Evolutionary conservation across 495 filamentous ascomycete genomes (phyloP), one percentile per base, ranked within the genome.

Genomic region (Xylaria palmicola): DNA sequence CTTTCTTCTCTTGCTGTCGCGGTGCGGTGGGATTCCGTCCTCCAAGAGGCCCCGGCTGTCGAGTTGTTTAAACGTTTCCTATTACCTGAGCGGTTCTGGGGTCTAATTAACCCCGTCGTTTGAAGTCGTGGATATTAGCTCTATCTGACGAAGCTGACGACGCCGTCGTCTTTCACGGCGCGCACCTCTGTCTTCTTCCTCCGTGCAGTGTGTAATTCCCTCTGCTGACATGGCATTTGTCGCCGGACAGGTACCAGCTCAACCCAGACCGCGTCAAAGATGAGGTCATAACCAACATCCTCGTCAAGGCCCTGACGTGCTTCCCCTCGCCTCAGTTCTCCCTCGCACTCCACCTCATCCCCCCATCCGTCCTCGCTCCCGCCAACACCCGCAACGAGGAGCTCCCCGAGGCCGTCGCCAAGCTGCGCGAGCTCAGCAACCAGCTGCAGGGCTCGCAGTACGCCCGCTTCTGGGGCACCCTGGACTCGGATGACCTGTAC

Each of bases 211-310:
- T 7, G 37, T 12, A 15, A 9, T 0, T 30, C 19, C 7, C 34
- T 47, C 37, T 32, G 4, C 64, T 62, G 26, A 60, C 62, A 64
- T 65, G 55, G 27, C 17, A n/a, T 48, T 51, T 29, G 36, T 57
- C 15, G 26, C 24, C 41, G 43, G 12, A 12, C 68, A 98, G 95
- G 60, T 99, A 98, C 86, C 95, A 99, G 81, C 97, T 99, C 84
- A 99, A 99, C 85, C 93, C 94, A 20, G 92, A 97, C 84, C 92
- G 97, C 66, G 86, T 92, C 76, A 92, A 92, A 75, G 88, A 96
- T 68, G 95, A 99, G 78, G 91, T 90, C 68, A 91, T 92, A 72
- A 97, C 95, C 82, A 97, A 97, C 83, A 88, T 97, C 85, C 91
- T 99, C 74, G 90, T 93, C 78, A 98, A 98, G 85, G 85, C 92